These are phyloP conservation scores for Trichoderma sp. DNA, from an alignment of 2,329 filamentous ascomycete species.

Conservation along the genomic window DNA sequence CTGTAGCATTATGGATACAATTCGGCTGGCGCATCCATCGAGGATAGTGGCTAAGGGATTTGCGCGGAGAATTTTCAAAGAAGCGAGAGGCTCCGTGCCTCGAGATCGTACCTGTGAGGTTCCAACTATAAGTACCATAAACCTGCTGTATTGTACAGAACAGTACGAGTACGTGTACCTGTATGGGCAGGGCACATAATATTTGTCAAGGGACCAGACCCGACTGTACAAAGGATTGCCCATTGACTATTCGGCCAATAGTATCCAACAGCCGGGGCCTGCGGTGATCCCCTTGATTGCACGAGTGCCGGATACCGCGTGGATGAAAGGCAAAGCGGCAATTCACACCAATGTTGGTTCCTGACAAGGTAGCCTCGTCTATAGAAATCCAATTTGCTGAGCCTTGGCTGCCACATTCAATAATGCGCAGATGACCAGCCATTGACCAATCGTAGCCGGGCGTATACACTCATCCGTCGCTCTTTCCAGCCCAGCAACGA, in stretches of 20 bases:
- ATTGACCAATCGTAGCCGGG: neutral
- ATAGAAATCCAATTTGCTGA: neutral
- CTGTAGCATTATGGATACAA: neutral
- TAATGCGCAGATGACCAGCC: neutral
- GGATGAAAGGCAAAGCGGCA: neutral
- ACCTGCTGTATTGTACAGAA: neutral
- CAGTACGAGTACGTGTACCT: neutral
- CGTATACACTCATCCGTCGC: neutral
- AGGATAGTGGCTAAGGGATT: neutral
- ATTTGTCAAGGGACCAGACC: too few species aligned
- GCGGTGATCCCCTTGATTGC: neutral
- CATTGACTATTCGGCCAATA: neutral
- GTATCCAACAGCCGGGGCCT: neutral
- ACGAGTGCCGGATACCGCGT: neutral
- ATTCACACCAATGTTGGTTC: neutral
- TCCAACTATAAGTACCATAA: neutral
- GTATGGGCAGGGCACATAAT: neutral
- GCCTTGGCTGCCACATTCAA: neutral
- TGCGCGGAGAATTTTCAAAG: slow-evolving; percentile 9
- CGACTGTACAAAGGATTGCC: neutral
- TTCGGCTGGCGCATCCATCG: neutral
- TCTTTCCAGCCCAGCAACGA: neutral
- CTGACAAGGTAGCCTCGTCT: neutral
- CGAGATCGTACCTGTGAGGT: neutral
- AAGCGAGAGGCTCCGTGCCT: neutral